Base-by-base conservation (phyloP, 495 filamentous ascomycete genomes). In the Physcia stellaris region DNA sequence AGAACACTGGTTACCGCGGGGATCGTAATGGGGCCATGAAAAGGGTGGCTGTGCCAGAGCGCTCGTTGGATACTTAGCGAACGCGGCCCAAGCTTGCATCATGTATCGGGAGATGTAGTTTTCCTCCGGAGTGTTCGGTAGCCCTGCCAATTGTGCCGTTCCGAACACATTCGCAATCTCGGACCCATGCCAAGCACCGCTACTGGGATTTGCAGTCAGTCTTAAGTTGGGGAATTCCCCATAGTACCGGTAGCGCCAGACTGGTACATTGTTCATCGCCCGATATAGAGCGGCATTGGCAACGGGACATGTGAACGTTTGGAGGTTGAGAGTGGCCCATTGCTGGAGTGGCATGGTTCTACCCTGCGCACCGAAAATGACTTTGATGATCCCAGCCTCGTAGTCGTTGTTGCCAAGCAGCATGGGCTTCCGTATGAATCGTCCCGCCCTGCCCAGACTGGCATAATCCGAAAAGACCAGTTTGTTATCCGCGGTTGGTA, bases 171-270 rank as follows among this genome's bases (percentile, higher is more conserved):
- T 60, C 16, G 62, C 53, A 30, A 73, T 31, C 20, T 75, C 67
- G 17, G 41, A 35, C 7, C 57, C 61, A 43, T 75, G 70, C 42
- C 61, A 71, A 1, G 66, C 59, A 3, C 64, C 64, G 29, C 59
- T 63, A 16, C 48, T 52, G 15, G 19, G 30, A 0, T 18, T 4
- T 0, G 30, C 7, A 32, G 9, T 32, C 17, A 72, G 51, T 4
- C 50, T 47, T 7, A 60, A 52, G 44, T 67, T 69, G 1, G 58
- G 52, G 50, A 62, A 75, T 32, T 62, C 59, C 6, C 59, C 67
- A 31, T 65, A 61, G 42, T 68, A 75, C 29, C 66, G 61, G 41
- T 66, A 71, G 16, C 60, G 60, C 67, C 68, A 75, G 11, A 55
- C 58, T 0, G 69, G 63, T 10, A 58, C 53, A n/a, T 43, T 47